Conservation (phyloP, 2,329 filamentous ascomycete genomes). For the Alternaria sp. region DNA sequence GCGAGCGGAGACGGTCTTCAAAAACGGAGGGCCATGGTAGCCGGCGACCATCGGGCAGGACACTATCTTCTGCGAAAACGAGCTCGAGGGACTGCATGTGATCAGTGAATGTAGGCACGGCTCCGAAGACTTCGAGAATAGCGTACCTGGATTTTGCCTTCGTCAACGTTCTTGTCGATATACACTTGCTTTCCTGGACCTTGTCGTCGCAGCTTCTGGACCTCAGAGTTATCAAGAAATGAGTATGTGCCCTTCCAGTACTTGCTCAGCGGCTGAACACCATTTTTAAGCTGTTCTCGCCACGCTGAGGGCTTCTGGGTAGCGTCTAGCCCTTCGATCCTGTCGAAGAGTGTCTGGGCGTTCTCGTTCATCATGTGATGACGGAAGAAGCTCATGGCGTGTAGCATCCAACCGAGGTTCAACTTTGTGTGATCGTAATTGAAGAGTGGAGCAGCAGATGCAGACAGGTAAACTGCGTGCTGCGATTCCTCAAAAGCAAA, state of each 20-base stretch:
- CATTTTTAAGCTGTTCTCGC: constrained; percentile 49
- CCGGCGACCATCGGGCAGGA: constrained; percentile 18
- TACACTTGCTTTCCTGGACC: constrained; percentile 27
- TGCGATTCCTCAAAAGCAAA: constrained; percentile 58
- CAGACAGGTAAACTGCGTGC: constrained; percentile 53
- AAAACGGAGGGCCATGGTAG: constrained; percentile 52
- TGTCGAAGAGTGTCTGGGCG: constrained; percentile 50
- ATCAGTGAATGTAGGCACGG: constrained; percentile 18
- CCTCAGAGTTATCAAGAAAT: constrained; percentile 44
- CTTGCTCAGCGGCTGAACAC: constrained; percentile 49
- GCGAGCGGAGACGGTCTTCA: constrained; percentile 52
- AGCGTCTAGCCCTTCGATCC: constrained; percentile 48
- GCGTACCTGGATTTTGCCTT: constrained; percentile 42
- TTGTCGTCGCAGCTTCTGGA: constrained; percentile 32
- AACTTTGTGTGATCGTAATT: constrained; percentile 44
- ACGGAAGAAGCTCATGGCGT: constrained; percentile 63
- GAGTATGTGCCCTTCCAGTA: constrained; percentile 63
- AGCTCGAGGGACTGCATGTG: constrained; percentile 45
- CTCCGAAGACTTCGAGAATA: background rate
- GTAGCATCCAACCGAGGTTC: constrained; percentile 58
- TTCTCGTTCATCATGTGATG: constrained; percentile 56
- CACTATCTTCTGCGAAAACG: constrained; percentile 31
- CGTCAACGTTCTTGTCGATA: constrained; percentile 45
- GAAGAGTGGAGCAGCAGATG: constrained; percentile 50
- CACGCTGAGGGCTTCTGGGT: constrained; percentile 56